A percentile compares a stretch with the other conserved stretches of the same genome.
Evolutionary conservation across 257 asterid species (phyloP).

Genomic region (Capsicum rhomboideum): DNA sequence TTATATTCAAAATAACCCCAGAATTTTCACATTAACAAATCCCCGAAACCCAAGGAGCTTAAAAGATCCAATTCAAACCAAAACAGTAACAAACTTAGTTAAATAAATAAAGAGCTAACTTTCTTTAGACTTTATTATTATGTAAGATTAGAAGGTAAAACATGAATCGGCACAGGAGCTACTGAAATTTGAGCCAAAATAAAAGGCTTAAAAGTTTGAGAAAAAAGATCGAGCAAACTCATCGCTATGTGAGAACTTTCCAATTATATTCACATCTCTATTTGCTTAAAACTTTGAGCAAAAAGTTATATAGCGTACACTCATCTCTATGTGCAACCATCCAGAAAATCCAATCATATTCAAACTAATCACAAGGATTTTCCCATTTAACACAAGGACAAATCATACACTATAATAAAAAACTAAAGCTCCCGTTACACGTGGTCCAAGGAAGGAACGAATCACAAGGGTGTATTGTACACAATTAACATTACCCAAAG

Average conservation of each 20-base stretch:
- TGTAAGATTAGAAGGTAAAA: no score
- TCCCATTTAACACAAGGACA: not conserved
- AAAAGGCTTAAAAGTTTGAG: not conserved
- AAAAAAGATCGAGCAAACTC: not conserved
- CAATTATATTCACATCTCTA: not conserved
- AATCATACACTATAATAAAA: no score
- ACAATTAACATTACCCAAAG: no score
- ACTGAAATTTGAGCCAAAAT: not conserved
- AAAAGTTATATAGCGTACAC: not conserved
- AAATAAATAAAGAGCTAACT: no score
- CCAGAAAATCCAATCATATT: not conserved
- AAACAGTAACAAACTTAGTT: not conserved
- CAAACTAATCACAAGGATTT: not conserved
- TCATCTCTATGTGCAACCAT: not conserved
- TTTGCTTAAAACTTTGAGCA: not conserved
- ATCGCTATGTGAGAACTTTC: not conserved
- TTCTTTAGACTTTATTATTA: no score
- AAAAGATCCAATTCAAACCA: not conserved
- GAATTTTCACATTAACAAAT: not conserved
- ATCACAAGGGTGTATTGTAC: no score
- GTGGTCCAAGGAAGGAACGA: no score
- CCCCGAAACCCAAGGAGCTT: not conserved
- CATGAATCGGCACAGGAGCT: no score
- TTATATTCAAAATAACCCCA: not conserved
- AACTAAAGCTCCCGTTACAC: no score